Evolutionary conservation across 108 stramenopile species (phyloP), one percentile per base, ranked within the genome.

Genomic region (Cyclotella sp.): DNA sequence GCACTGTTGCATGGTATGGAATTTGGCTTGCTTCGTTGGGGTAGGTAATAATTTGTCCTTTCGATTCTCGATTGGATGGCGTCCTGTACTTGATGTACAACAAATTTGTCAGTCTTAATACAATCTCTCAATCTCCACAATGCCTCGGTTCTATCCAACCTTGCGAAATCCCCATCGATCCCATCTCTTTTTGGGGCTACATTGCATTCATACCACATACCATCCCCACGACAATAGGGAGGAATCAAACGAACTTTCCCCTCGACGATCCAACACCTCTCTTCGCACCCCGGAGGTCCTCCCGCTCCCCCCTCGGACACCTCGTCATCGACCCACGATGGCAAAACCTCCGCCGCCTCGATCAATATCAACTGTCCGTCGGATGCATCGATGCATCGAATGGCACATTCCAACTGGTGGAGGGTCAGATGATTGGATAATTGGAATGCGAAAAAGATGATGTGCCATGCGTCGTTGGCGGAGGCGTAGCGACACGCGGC

Each of bases 291-390:
- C 30, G 75, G 77, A 1, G 89, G 79, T 60, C 90, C 86, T 14
- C 79, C 73, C 13, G 74, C 79, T 6, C 79, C 79, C 9, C 79
- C 79, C 67, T 81, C 73, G 51, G 73, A 64, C 54, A 76, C 74
- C 76, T 90, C 79, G 73, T 91, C 90, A 40, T 80, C 84, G 12
- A 91, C 85, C 88, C 88, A 91, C 9, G 60, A 49, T 15, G 93
- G 93, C 27, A 93, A 62, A 62, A 69, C 41, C 27, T 93, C 83
- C n/a, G 92, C 89, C 7, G 83, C 73, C 72, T 91, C 89, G 61
- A 93, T 89, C 27, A 93, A 68, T 42, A 93, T 63, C 13, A 93
- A 59, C 44, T 91, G 92, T 0, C 92, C 92, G 85, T 91, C 92
- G 43, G 88, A 76, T 9, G 80, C 63, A 80, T 93, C 92, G 86